Base-by-base conservation (phyloP, 192 early-diverging fungal species). In the Backusella sp. region DNA sequence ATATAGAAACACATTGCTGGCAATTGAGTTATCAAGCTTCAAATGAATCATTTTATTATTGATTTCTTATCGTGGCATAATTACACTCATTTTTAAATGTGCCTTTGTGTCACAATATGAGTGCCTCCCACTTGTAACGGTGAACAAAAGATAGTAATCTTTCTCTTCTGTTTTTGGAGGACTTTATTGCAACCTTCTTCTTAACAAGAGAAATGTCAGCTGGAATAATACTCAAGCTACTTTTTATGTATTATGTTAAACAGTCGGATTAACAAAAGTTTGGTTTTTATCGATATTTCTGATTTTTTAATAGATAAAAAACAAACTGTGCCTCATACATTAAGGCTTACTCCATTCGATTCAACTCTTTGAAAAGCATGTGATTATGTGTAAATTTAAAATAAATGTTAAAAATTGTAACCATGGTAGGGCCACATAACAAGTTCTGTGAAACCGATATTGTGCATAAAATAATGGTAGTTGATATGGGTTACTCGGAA, bases 381-480 rank as follows among this genome's bases (percentile, higher is more conserved):
- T 62, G 56, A 62, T 62, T 62, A 62, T 28, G 21, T 62, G 56
- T 62, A 62, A 26, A 59, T 59, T 59, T 59, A 26, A 59, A 26
- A 59, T 59, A 4, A 62, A 14, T 62, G 56, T 62, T 62, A 62
- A 62, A 62, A 62, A 62, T 28, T 62, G 56, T 62, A 62, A 62
- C 56, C 11, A 62, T 23, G 56, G 23, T 28, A 62, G 56, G 23
- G 56, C 56, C 56, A 62, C 12, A 62, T 62, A 53, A 23, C 23
- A 62, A 5, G 21, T 62, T 62, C 56, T 62, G 56, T 62, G 56
- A 28, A 62, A 62, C 56, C 56, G 4, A 62, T 14, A 1, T 23
- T 28, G 56, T 28, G 56, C 23, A 62, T 62, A 28, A 62, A 62
- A 12, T 3, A 62, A 9, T 28, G 1, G 12, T 23, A 21, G 4